Evolutionary conservation across 202 grass and related monocot genomes (phyloP).

Genomic region (Setaria italica): DNA sequence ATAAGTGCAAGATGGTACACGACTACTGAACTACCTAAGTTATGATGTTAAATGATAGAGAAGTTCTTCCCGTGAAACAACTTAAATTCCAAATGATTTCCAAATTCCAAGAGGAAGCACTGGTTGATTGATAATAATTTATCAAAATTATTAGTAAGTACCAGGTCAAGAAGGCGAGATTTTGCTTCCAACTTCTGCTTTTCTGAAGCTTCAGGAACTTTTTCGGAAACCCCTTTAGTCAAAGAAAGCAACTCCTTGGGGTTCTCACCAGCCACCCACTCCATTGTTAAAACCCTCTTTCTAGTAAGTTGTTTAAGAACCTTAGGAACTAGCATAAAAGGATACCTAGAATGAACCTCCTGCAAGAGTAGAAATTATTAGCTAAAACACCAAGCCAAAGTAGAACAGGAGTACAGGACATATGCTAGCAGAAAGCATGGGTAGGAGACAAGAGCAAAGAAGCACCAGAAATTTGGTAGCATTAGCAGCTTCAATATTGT

Average conservation of each 20-base stretch:
- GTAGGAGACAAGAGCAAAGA: constrained; percentile 45
- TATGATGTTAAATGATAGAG: constrained; percentile 1
- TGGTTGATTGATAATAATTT: background rate
- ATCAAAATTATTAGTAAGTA: constrained; percentile 51
- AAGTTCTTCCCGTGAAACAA: background rate
- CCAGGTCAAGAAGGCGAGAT: constrained; percentile 84
- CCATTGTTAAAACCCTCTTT: constrained; percentile 93
- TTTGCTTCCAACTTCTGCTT: constrained; percentile 73
- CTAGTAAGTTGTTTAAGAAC: constrained; percentile 75
- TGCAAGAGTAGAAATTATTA: constrained; percentile 54
- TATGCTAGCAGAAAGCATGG: constrained; percentile 36
- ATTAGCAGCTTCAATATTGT: constrained; percentile 93
- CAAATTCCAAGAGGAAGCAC: background rate
- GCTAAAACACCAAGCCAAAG: constrained; percentile 9
- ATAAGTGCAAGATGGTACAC: constrained; percentile 14
- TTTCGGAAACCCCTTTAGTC: constrained; percentile 58
- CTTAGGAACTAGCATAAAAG: constrained; percentile 84
- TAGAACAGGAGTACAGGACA: background rate
- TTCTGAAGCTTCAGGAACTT: constrained; percentile 46
- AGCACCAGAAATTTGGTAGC: constrained; percentile 82
- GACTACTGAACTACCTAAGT: background rate
- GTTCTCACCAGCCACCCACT: constrained; percentile 87
- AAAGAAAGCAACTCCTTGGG: constrained; percentile 80
- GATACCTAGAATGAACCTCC: constrained; percentile 86
- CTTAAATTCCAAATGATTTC: constrained; percentile 6